phyloP scores from a whole-genome alignment of 2,329 filamentous ascomycete species.

The Byssochlamys sp. region DNA sequence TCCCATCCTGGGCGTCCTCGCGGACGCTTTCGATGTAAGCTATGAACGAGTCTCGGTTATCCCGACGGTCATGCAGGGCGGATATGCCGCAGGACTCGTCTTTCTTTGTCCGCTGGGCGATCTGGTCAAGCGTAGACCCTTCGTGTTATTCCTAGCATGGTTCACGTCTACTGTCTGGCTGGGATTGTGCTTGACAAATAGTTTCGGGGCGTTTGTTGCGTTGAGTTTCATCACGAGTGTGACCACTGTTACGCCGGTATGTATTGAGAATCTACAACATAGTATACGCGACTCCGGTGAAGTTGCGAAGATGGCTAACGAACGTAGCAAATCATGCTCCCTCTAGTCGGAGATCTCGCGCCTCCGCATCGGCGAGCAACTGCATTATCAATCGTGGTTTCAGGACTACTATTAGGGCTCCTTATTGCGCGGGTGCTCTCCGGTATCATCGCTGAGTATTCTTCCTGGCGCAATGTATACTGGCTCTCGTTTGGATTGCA shows the following conservation, averaged over 20 bases:
- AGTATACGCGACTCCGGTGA: neutral
- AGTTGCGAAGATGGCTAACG: neutral
- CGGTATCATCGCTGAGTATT: slow-evolving; percentile 64
- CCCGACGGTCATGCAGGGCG: slow-evolving; percentile 68
- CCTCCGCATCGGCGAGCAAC: slow-evolving; percentile 58
- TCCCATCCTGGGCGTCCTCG: slow-evolving; percentile 67
- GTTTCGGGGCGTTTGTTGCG: slow-evolving; percentile 55
- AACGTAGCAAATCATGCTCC: slow-evolving; percentile 58
- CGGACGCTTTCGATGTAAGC: slow-evolving; percentile 58
- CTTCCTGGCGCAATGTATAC: slow-evolving; percentile 67
- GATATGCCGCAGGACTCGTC: slow-evolving; percentile 64
- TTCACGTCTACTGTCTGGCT: slow-evolving; percentile 61
- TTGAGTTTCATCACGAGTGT: slow-evolving; percentile 65
- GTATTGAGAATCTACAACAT: neutral
- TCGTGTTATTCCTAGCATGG: slow-evolving; percentile 58
- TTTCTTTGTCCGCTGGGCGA: slow-evolving; percentile 71
- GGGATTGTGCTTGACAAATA: slow-evolving; percentile 58
- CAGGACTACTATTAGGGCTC: slow-evolving; percentile 65
- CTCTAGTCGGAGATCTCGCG: slow-evolving; percentile 68
- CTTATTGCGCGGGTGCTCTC: slow-evolving; percentile 66
- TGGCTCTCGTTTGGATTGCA: slow-evolving; percentile 67
- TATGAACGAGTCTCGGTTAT: slow-evolving; percentile 60
- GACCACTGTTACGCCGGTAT: slow-evolving; percentile 64
- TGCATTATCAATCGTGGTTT: slow-evolving; percentile 64
- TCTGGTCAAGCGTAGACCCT: slow-evolving; percentile 54